A percentile compares a stretch with the other conserved stretches of the same genome.
Conservation (phyloP, 148 eudicot species). For the Pharnaceum exiguum region DNA sequence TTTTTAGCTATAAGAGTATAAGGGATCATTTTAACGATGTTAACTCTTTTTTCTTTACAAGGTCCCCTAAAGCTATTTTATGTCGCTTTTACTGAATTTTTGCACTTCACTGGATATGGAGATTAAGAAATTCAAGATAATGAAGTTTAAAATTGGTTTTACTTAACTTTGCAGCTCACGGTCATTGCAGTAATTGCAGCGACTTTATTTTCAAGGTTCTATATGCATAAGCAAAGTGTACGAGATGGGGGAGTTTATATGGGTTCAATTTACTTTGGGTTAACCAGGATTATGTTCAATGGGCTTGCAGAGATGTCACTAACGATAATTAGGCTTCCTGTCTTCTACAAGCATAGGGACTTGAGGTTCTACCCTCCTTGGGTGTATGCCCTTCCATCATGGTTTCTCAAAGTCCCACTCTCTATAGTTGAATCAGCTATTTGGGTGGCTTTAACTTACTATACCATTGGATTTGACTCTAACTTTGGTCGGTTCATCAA, state of each 20-base stretch:
- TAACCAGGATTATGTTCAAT: conserved; percentile 53
- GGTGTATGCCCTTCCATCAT: conserved; percentile 74
- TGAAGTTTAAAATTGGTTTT: not conserved
- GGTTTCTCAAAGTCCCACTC: conserved; percentile 73
- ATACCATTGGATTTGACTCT: conserved; percentile 67
- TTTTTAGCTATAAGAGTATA: not conserved
- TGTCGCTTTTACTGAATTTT: too few relatives aligned
- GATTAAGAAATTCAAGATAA: too few relatives aligned
- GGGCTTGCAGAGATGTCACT: conserved; percentile 75
- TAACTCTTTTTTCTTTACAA: not conserved
- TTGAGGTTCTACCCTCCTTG: conserved; percentile 77
- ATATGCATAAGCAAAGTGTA: conserved; percentile 41
- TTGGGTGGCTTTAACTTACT: conserved; percentile 69
- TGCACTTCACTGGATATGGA: too few relatives aligned
- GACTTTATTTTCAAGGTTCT: conserved; percentile 56
- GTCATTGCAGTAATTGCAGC: conserved; percentile 46
- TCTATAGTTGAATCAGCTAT: conserved; percentile 52
- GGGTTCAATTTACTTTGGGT: conserved; percentile 66
- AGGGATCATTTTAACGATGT: not conserved
- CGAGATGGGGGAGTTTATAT: conserved; percentile 56
- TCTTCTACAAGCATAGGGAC: conserved; percentile 79
- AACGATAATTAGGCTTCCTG: conserved; percentile 65
- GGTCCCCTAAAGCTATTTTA: not conserved
- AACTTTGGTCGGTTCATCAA: conserved; percentile 59
- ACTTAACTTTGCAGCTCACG: conserved; percentile 36